phyloP scores from a whole-genome alignment of 306 rosid species.

The Begonia loranthoides region DNA sequence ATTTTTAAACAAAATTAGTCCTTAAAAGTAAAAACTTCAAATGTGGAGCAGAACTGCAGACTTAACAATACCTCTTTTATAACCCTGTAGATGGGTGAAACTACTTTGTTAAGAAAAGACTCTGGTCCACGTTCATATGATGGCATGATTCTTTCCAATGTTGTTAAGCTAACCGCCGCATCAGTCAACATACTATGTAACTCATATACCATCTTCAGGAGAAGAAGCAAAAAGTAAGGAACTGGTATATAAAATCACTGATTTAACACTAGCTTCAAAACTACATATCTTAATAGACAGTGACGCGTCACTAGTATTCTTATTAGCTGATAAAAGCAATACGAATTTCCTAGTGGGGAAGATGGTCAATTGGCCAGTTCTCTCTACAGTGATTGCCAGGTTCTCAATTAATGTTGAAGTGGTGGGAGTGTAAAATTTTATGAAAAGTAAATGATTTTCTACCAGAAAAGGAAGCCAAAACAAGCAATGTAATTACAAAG shows the following conservation, averaged over 20 bases:
- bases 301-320: no score
- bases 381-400: no score
- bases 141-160: slow-evolving; percentile 96
- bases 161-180: slow-evolving; percentile 45
- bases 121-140: slow-evolving; percentile 82
- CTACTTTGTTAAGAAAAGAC: slow-evolving; percentile 64
- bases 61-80: slow-evolving; percentile 38
- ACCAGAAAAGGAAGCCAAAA: no score
- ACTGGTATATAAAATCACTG: slow-evolving; percentile 2
- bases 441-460: no score
- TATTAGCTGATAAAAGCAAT: no score
- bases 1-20: slow-evolving; percentile 14
- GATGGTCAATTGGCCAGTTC: no score
- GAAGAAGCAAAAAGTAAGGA: slow-evolving; percentile 3
- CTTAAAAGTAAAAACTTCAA: background rate
- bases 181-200: slow-evolving; percentile 72
- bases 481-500: background rate
- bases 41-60: background rate
- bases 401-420: no score
- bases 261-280: no score
- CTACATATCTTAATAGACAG: no score
- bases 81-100: slow-evolving; percentile 63
- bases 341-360: no score
- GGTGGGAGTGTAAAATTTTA: slow-evolving; percentile 1
- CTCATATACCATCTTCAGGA: slow-evolving; percentile 73